These are phyloP conservation scores for Lachnellula subtilissima DNA, from an alignment of 2,329 filamentous ascomycete genomes.

Conservation along the genomic window DNA sequence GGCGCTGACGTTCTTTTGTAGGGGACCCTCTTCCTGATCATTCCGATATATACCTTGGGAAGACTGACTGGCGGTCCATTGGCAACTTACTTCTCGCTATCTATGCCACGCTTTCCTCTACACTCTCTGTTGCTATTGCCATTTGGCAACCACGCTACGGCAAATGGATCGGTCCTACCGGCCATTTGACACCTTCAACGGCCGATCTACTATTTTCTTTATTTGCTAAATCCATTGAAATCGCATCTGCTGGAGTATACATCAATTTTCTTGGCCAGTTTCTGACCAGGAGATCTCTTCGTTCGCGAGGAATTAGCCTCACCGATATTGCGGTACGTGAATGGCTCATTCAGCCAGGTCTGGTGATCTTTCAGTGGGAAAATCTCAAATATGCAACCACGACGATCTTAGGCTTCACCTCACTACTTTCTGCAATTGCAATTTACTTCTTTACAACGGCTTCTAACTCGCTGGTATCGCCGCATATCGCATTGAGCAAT, in stretches of 20 bases:
- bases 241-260: conserved; percentile 4
- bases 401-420: conserved; percentile 3
- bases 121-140: conserved; percentile 5
- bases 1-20: background rate
- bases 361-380: conserved; percentile 4
- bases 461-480: conserved; percentile 7
- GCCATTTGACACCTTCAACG: conserved; percentile 3
- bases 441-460: conserved; percentile 6
- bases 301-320: conserved; percentile 1
- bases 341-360: conserved; percentile 5
- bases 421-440: conserved; percentile 2
- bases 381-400: conserved; percentile 7
- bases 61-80: conserved; percentile 9
- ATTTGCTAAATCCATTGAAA: conserved; percentile 8
- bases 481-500: conserved; percentile 1
- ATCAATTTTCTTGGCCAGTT: conserved; percentile 9
- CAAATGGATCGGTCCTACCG: conserved; percentile 7
- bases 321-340: conserved; percentile 6
- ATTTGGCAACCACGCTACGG: conserved; percentile 8
- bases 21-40: conserved; percentile 4
- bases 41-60: conserved; percentile 9
- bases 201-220: conserved; percentile 5
- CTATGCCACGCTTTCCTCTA: conserved; percentile 7
- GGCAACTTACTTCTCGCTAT: conserved; percentile 8
- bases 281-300: conserved; percentile 7